Evolutionary conservation across 176 grass and related monocot species (phyloP).

Genomic region (Puya raimondii): DNA sequence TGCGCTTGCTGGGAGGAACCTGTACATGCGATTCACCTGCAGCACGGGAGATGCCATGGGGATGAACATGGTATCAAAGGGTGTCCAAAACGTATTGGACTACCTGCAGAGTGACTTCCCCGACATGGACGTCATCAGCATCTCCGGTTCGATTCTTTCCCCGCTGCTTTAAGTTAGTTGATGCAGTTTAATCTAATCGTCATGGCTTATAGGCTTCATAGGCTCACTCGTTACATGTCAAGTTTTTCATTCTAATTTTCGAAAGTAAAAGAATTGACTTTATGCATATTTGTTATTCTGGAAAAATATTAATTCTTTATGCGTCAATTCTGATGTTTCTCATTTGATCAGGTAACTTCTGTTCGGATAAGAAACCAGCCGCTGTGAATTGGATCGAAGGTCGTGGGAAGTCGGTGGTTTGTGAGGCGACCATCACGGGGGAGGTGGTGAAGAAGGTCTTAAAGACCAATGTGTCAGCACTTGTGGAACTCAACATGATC

Average conservation of each 20-base stretch:
- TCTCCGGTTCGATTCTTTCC: conserved; percentile 53
- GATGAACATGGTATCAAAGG: conserved; percentile 91
- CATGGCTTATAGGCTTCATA: too few relatives aligned
- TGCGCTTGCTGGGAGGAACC: conserved; percentile 70
- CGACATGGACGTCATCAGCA: conserved; percentile 68
- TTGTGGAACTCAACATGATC: conserved; percentile 56
- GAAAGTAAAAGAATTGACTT: too few relatives aligned
- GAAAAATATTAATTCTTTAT: background rate
- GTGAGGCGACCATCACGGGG: conserved; percentile 62
- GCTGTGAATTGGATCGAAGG: conserved; percentile 83
- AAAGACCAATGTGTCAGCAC: conserved; percentile 52
- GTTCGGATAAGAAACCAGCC: conserved; percentile 68
- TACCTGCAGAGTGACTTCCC: conserved; percentile 50
- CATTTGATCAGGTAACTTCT: conserved; percentile 54
- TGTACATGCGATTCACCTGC: conserved; percentile 61
- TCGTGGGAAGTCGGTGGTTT: conserved; percentile 74
- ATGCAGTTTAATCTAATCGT: background rate
- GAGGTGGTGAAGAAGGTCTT: conserved; percentile 42
- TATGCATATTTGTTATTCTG: background rate
- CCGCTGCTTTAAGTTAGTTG: background rate
- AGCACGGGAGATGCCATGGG: conserved; percentile 90
- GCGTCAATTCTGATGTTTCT: background rate
- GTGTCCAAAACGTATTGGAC: conserved; percentile 69
- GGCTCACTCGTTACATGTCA: too few relatives aligned
- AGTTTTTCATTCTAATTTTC: too few relatives aligned